phyloP scores from a whole-genome alignment of 495 filamentous ascomycete species.

The Aspergillus mulundensis region DNA sequence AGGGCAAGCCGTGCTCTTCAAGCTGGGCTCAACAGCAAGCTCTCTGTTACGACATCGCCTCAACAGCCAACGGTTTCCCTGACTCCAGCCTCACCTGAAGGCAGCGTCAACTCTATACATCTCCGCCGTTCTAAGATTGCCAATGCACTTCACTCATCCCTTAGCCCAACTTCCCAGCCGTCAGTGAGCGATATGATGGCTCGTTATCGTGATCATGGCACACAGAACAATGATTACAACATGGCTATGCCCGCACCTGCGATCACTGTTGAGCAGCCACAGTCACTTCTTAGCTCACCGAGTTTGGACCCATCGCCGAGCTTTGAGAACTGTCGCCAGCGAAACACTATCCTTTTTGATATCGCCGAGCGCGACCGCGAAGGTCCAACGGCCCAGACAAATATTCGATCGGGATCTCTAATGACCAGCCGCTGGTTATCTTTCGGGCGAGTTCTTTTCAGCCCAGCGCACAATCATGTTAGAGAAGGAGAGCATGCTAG shows the following conservation, averaged over 20 bases:
- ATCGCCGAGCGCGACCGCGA: constrained; percentile 55
- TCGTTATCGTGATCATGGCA: constrained; percentile 23
- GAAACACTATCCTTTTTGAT: constrained; percentile 42
- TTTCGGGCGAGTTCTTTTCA: constrained; percentile 92
- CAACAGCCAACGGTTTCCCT: constrained; percentile 20
- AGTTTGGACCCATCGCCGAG: constrained; percentile 26
- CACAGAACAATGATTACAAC: neutral
- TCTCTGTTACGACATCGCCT: constrained; percentile 4
- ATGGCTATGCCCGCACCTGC: constrained; percentile 3
- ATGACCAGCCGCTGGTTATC: constrained; percentile 86
- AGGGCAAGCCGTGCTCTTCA: constrained; percentile 43
- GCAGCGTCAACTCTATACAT: constrained; percentile 32
- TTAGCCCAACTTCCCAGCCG: constrained; percentile 37
- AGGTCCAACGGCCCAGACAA: constrained; percentile 66
- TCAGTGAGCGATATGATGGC: constrained; percentile 40
- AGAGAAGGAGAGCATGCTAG: constrained; percentile 55
- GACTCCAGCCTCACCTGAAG: constrained; percentile 24
- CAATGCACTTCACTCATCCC: constrained; percentile 37
- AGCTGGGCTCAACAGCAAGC: constrained; percentile 28
- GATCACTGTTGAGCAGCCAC: constrained; percentile 21
- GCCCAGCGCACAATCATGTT: constrained; percentile 80
- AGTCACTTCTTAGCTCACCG: constrained; percentile 30
- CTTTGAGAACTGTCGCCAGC: constrained; percentile 30
- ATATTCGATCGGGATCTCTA: constrained; percentile 75
- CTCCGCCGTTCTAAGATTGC: constrained; percentile 42